Conservation (phyloP, 2,329 filamentous ascomycete genomes). For the Didymella lethalis region DNA sequence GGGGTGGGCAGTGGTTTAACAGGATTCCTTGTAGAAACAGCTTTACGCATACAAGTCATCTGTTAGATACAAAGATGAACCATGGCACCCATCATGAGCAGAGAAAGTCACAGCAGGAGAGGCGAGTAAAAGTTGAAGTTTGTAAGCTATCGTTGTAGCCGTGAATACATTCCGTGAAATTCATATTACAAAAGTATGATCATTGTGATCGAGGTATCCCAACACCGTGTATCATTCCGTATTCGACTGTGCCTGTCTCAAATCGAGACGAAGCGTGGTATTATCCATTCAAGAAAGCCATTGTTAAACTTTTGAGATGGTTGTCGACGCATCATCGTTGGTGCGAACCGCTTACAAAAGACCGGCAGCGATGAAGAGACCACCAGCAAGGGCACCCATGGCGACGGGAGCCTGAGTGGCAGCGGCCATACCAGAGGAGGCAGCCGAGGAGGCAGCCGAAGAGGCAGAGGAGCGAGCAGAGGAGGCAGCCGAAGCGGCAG, state of each 20-base stretch:
- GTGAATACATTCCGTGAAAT: slow-evolving; percentile 18
- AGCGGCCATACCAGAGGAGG: slow-evolving; percentile 31
- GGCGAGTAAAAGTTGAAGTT: not conserved
- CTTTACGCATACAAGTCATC: too few relatives aligned
- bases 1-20: too few relatives aligned
- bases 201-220: slow-evolving; percentile 20
- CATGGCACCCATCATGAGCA: not conserved
- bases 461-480: slow-evolving; percentile 17
- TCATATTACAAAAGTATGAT: slow-evolving; percentile 25
- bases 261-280: slow-evolving; percentile 10
- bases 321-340: slow-evolving; percentile 2
- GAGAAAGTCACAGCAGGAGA: not conserved
- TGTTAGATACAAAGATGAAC: not conserved
- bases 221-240: slow-evolving; percentile 18
- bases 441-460: slow-evolving; percentile 22
- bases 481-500: slow-evolving; percentile 2
- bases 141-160: slow-evolving; percentile 16
- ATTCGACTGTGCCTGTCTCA: slow-evolving; percentile 7
- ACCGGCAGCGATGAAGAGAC: slow-evolving; percentile 42
- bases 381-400: slow-evolving; percentile 45
- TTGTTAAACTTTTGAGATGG: slow-evolving; percentile 17
- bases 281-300: slow-evolving; percentile 19
- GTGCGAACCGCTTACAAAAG: slow-evolving; percentile 39
- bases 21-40: too few relatives aligned
- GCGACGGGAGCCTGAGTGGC: slow-evolving; percentile 38